Base-by-base conservation (phyloP, 768 basidiomycete species). In the Leucogyrophana mollusca region DNA sequence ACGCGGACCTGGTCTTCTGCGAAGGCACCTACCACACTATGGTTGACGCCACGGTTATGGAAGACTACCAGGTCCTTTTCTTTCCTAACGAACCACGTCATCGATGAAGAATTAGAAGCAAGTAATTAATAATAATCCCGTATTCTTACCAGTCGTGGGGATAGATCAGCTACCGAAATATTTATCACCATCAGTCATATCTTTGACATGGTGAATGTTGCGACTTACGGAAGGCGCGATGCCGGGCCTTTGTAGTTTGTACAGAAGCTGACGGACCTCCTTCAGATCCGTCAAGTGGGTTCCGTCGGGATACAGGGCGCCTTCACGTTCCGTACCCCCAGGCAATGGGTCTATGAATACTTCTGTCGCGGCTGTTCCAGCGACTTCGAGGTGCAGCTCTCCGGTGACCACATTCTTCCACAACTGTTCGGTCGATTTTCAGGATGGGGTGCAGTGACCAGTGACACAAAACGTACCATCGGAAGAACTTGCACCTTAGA, bases 31-130 rank as follows among this genome's bases (percentile, higher is more conserved):
- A 80, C 78, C 46, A 93, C 90, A 4, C 84, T 77, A 57, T 93
- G 91, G 34, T 91, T 66, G 9, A 90, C 73, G 9, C 89, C 89
- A 7, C 89, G 78, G 67, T 94, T 93, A 62, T 93, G 87, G 78
- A 94, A 93, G 23, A 94, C 62, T 3, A 90, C 81, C 16, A 94
- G 73, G 55, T 92, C 89, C 27, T 80, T 79, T 59, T 76, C 74
- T 23, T 69, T 63, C 74, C 73, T 71, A 43, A 32, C 7, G 23
- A 32, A n/a, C 43, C 30, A 34, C 34, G 10, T n/a, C n/a, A n/a
- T n/a, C n/a, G n/a, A n/a, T n/a, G n/a, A n/a, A n/a, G n/a, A n/a
- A n/a, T n/a, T n/a, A n/a, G n/a, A n/a, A n/a, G n/a, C n/a, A n/a
- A n/a, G n/a, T n/a, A n/a, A n/a, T n/a, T 17, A 21, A 39, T 32